phyloP scores from a whole-genome alignment of 2,329 filamentous ascomycete genomes.

The Lecanoromycetidae sp. region DNA sequence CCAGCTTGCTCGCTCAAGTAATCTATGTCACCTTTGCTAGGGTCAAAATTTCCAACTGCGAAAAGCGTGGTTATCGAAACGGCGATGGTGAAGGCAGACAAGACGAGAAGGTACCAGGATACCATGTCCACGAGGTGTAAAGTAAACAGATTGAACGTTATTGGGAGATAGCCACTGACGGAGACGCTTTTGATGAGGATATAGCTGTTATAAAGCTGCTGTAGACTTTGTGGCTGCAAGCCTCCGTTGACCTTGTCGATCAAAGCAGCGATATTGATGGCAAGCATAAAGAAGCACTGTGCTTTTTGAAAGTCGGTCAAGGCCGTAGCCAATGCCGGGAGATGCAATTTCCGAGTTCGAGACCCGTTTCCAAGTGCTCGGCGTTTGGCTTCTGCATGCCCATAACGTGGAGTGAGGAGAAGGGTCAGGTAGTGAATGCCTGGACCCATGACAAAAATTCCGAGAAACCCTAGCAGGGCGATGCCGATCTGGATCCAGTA shows the following conservation, averaged over 20 bases:
- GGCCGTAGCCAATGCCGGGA: background rate
- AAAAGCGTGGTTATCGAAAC: background rate
- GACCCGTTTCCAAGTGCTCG: background rate
- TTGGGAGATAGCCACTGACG: constrained; percentile 9
- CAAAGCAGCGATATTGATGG: constrained; percentile 11
- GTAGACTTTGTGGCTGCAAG: constrained; percentile 4
- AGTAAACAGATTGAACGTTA: constrained; percentile 10
- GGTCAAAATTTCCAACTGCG: background rate
- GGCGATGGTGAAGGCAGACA: background rate
- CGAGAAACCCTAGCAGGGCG: constrained; percentile 9
- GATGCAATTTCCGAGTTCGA: background rate
- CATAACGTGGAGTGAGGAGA: background rate
- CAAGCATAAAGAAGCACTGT: constrained; percentile 9
- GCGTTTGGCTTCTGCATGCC: background rate
- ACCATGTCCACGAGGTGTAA: constrained; percentile 7
- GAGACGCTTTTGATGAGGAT: constrained; percentile 6
- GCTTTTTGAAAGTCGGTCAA: constrained; percentile 9
- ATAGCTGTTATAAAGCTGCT: constrained; percentile 9
- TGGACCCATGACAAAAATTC: constrained; percentile 4
- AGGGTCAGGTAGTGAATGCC: background rate
- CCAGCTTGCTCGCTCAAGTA: background rate
- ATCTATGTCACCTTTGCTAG: background rate
- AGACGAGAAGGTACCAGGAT: constrained; percentile 7
- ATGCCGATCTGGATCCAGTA: constrained; percentile 15
- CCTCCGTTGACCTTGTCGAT: background rate